Conservation (phyloP, 805 yeast genomes). For the Schwanniomyces yamadae region DNA sequence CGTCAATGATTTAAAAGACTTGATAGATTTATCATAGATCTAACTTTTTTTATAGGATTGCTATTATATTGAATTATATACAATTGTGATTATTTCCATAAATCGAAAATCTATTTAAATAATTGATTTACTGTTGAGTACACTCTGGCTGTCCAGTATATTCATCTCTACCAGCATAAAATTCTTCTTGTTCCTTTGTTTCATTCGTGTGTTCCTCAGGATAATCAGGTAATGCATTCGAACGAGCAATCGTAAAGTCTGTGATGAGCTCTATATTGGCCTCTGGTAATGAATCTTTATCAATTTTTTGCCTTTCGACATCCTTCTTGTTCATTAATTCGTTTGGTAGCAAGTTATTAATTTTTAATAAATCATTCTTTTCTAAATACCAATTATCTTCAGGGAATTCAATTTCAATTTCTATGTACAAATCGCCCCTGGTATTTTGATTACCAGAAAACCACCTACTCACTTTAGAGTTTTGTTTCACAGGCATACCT, state of each 20-base stretch:
- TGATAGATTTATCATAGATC: slow-evolving; percentile 30
- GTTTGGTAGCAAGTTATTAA: slow-evolving; percentile 56
- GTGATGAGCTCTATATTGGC: slow-evolving; percentile 39
- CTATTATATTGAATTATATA: neutral
- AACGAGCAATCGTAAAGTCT: slow-evolving; percentile 29
- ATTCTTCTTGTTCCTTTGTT: slow-evolving; percentile 11
- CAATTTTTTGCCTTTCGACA: slow-evolving; percentile 21
- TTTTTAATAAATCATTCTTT: slow-evolving; percentile 55
- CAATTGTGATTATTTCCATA: neutral
- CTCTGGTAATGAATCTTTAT: slow-evolving; percentile 27
- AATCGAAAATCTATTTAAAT: neutral
- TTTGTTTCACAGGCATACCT: slow-evolving; percentile 74
- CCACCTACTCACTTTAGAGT: slow-evolving; percentile 21
- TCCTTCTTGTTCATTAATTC: slow-evolving; percentile 24
- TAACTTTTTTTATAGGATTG: neutral
- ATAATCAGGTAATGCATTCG: slow-evolving; percentile 31
- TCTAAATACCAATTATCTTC: slow-evolving; percentile 82
- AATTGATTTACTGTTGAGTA: slow-evolving; percentile 32
- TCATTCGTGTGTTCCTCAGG: slow-evolving; percentile 14
- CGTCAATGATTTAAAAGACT: slow-evolving; percentile 31
- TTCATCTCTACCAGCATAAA: slow-evolving; percentile 14
- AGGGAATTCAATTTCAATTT: slow-evolving; percentile 77
- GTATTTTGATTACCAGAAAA: slow-evolving; percentile 23
- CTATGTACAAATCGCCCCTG: slow-evolving; percentile 71
- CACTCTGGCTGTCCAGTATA: slow-evolving; percentile 17